Evolutionary conservation across 1,284 basidiomycete species (phyloP).

Genomic region (Pseudozyma sp.): DNA sequence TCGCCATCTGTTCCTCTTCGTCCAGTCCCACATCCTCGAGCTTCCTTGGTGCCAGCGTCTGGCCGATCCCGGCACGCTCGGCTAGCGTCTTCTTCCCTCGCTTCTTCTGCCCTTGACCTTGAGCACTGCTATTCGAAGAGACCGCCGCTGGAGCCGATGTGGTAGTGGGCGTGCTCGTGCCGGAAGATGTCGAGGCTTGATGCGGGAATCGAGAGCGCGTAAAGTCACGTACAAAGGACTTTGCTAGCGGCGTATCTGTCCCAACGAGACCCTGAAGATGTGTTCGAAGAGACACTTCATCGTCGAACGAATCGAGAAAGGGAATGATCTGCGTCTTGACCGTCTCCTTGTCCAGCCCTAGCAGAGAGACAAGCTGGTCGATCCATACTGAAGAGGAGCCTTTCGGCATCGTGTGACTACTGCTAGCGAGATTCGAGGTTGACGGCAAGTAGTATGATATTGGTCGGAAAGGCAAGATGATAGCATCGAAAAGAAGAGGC

Average conservation of each 20-base stretch:
- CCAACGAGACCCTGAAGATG: constrained; percentile 47
- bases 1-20: constrained; percentile 35
- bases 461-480: too few species aligned
- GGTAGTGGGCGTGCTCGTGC: constrained; percentile 11
- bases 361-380: constrained; percentile 44
- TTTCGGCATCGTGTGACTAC: too few species aligned
- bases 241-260: constrained; percentile 28
- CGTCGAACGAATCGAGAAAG: constrained; percentile 51
- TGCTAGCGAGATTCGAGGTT: too few species aligned
- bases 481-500: background rate
- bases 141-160: background rate
- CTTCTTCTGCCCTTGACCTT: constrained; percentile 9
- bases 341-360: constrained; percentile 46
- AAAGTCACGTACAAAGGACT: constrained; percentile 40
- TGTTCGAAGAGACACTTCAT: constrained; percentile 22
- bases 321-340: constrained; percentile 44
- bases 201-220: constrained; percentile 36
- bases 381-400: constrained; percentile 26
- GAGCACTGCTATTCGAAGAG: background rate
- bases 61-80: constrained; percentile 34
- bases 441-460: background rate
- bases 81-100: constrained; percentile 40
- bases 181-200: constrained; percentile 2
- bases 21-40: constrained; percentile 9
- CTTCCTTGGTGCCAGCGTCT: constrained; percentile 33